phyloP scores from a whole-genome alignment of 1,284 basidiomycete genomes.

The Heterobasidion parviporum region DNA sequence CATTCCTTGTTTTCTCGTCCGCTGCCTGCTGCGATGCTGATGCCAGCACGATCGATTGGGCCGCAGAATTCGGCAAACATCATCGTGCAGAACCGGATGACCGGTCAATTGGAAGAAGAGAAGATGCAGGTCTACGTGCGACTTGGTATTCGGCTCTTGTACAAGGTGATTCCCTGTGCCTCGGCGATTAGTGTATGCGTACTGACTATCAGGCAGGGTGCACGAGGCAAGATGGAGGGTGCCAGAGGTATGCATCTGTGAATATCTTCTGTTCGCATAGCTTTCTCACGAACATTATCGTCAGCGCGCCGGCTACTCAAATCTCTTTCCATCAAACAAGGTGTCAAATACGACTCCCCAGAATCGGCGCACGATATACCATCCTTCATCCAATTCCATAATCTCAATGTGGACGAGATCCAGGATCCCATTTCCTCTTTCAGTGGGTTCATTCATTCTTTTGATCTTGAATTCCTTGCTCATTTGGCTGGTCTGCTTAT shows the following conservation, averaged over 20 bases:
- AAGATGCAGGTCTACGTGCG: constrained; percentile 97
- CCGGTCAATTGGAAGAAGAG: constrained; percentile 92
- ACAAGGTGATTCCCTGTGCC: constrained; percentile 49
- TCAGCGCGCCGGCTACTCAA: constrained; percentile 77
- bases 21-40: not conserved
- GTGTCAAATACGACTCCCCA: constrained; percentile 85
- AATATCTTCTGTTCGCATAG: constrained; percentile 4
- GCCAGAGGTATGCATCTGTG: constrained; percentile 49
- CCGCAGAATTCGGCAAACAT: constrained; percentile 89
- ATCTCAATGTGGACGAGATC: constrained; percentile 78
- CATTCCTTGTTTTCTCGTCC: constrained; percentile 11
- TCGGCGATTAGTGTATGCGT: not conserved
- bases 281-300: not conserved
- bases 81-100: constrained; percentile 86
- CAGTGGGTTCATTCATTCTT: constrained; percentile 36
- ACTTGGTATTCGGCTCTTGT: constrained; percentile 85
- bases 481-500: constrained; percentile 5
- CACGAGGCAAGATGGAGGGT: constrained; percentile 86
- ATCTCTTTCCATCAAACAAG: constrained; percentile 91
- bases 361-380: constrained; percentile 81
- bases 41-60: not conserved
- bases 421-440: constrained; percentile 78
- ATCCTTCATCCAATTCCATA: constrained; percentile 87
- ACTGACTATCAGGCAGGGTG: constrained; percentile 41
- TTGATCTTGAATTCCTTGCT: not conserved